Evolutionary conservation across 768 basidiomycete genomes (phyloP), one percentile per base, ranked within the genome.

Genomic region (Podaxis sp.): DNA sequence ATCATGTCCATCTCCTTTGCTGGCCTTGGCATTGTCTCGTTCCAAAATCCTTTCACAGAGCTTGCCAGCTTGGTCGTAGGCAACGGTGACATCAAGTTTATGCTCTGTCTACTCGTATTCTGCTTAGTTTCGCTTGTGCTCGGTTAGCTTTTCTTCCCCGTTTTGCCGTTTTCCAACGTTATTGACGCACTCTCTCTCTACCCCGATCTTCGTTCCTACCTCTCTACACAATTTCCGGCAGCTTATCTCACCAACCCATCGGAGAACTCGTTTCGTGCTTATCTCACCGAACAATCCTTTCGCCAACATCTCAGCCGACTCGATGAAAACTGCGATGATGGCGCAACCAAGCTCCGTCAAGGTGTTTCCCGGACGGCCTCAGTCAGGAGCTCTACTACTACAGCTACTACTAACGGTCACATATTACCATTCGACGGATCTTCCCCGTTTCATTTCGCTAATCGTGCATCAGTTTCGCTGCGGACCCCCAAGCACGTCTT

Each of bases 241-340:
- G 96, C 96, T 53, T 95, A 95, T 80, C 85, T 96, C 72, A 93
- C 95, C 38, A 99, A 98, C 75, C 96, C 96, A 24, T 87, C 90
- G 61, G 95, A 98, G 76, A 88, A 88, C 52, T 95, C 95, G 6
- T 98, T 99, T 76, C 88, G 96, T 57, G 82, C 94, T 19, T 96
- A 93, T 77, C 88, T 99, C 68, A 99, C 96, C n/a, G 95, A 97
- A 71, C 92, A 93, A 71, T 96, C 95, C 26, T 98, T 99, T 74
- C 92, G 96, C 57, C 92, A 93, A 60, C 95, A 98, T 74, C 84
- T 98, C 64, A 92, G 87, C 64, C 89, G 88, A 60, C 85, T 97
- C 69, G 89, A 95, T 68, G 88, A 89, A 69, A 79, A 77, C 52
- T 71, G 77, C 62, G 84, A 87, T 58, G 87, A 89, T 61, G 76